Evolutionary conservation across 306 rosid genomes (phyloP).

Genomic region (Arachis stenosperma): DNA sequence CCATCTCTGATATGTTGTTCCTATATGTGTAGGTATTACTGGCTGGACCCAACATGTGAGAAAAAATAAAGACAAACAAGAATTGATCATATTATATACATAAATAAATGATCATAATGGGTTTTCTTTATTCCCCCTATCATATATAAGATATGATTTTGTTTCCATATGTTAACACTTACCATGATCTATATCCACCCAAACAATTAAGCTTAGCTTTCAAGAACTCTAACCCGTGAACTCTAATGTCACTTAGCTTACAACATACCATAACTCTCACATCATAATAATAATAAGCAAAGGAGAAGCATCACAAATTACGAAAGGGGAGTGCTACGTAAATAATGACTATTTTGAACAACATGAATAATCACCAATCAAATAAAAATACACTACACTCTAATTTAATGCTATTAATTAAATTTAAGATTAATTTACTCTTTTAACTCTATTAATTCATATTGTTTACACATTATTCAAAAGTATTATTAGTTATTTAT

Average conservation of each 20-base stretch:
- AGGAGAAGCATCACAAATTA: constrained; percentile 26
- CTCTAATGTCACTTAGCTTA: constrained; percentile 47
- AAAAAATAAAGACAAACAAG: constrained; percentile 59
- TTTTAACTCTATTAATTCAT: no score
- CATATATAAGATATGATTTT: constrained; percentile 6
- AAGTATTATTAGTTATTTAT: no score
- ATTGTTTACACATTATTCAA: no score
- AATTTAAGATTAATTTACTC: no score
- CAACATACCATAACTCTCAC: constrained; percentile 38
- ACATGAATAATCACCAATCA: no score
- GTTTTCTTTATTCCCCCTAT: background rate
- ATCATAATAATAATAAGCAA: constrained; percentile 7
- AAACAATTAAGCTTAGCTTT: constrained; percentile 26
- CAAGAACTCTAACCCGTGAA: constrained; percentile 69
- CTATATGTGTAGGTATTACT: constrained; percentile 40
- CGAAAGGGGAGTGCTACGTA: no score
- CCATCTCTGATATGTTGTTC: constrained; percentile 50
- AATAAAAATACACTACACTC: no score
- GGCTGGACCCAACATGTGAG: constrained; percentile 71
- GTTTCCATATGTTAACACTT: background rate
- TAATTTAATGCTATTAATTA: no score
- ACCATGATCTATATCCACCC: no score
- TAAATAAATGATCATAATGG: no score
- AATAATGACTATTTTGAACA: no score
- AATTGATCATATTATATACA: constrained; percentile 27